A percentile compares a stretch with the other conserved stretches of the same genome.
Evolutionary conservation across 768 basidiomycete genomes (phyloP).

Genomic region (Suillus sp.): DNA sequence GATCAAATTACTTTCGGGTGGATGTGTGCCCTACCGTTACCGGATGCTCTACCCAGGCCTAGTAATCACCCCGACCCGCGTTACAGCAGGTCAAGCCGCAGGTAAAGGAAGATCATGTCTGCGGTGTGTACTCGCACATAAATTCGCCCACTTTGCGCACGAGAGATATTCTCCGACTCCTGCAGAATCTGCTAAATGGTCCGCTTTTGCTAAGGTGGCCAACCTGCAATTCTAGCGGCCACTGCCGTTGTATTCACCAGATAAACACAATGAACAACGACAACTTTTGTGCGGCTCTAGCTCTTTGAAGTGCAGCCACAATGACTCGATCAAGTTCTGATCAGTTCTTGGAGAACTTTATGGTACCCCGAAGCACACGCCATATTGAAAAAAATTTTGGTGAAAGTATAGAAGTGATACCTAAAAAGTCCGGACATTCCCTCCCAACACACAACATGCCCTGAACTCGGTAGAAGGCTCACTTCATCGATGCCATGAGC

Average conservation of each 20-base stretch:
- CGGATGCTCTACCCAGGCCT: neutral
- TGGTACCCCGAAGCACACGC: neutral
- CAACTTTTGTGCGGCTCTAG: neutral
- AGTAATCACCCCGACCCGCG: neutral
- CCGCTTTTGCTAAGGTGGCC: neutral
- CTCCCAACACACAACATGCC: neutral
- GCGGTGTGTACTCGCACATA: neutral
- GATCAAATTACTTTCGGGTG: neutral
- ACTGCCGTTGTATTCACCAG: neutral
- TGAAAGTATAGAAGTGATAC: neutral
- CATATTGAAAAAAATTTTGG: neutral
- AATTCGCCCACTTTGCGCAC: neutral
- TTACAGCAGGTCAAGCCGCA: neutral
- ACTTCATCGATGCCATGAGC: constrained; percentile 68
- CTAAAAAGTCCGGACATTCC: neutral
- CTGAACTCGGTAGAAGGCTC: constrained; percentile 18
- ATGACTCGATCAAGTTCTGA: neutral
- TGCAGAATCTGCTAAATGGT: neutral
- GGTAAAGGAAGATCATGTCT: neutral
- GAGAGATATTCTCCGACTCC: neutral
- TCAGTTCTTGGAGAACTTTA: neutral
- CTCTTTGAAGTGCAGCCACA: neutral
- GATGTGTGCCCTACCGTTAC: neutral
- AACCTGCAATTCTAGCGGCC: neutral
- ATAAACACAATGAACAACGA: neutral